Evolutionary conservation across 495 filamentous ascomycete species (phyloP), one percentile per base, ranked within the genome.

Genomic region (Talaromyces proteolyticus): DNA sequence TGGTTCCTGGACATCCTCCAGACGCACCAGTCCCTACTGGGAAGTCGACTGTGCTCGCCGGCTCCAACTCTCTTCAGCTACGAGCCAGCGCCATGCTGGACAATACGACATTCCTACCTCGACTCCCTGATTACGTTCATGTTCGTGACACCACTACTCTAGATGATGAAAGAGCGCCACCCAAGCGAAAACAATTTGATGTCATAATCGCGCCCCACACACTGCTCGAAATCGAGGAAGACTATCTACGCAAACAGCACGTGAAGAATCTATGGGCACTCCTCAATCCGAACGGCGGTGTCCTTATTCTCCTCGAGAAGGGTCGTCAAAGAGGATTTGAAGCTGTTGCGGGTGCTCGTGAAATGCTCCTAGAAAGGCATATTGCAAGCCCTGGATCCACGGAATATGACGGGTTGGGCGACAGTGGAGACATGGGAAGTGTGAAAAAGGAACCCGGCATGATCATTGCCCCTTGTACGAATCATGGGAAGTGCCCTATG

Each of bases 391-490:
- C 87, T 4, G 76, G 66, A 14, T 74, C 79, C 11, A 69, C 65
- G 22, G 63, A 73, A 37, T 70, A 68, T 39, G 72, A 68, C 36
- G 62, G 68, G 37, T 49, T 64, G 44, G 57, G 67, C 6, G 67
- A 74, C 14, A 67, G 67, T 8, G 61, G 55, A 5, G 63, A 66
- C 12, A 55, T 58, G n/a, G 53, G 61, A 3, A 63, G 67, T 18
- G 57, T 70, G 1, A 46, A 67, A 20, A 87, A 87, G 54, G 89
- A 93, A 53, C 65, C 75, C 1, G 93, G 91, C 53, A 91, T 91
- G 84, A 96, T 98, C 56, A 77, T 98, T 52, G 93, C 94, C 0
- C 93, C 93, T 0, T 98, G 93, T 65, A 98, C 93, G 1, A 96
- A 91, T 67, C 94, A 97, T 63, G 68, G 64, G 1, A 79, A 78